phyloP scores from a whole-genome alignment of 208 protist species.

The Angomonas desouzai region DNA sequence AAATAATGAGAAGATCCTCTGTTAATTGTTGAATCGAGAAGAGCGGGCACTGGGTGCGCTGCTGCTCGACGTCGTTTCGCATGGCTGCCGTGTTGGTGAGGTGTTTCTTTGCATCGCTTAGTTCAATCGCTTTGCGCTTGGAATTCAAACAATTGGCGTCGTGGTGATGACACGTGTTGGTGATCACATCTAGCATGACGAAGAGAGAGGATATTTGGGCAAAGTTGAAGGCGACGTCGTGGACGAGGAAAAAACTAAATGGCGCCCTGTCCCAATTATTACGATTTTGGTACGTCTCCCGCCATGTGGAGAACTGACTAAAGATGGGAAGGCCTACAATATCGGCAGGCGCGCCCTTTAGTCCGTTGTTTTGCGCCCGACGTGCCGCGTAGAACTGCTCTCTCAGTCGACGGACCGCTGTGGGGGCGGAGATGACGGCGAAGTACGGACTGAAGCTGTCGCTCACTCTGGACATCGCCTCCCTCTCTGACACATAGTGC shows the following conservation, averaged over 20 bases:
- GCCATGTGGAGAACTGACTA: conserved; percentile 82
- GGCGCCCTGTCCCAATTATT: conserved; percentile 56
- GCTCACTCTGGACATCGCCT: conserved; percentile 46
- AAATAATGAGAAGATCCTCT: conserved; percentile 73
- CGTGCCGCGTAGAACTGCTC: conserved; percentile 32
- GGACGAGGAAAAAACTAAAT: conserved; percentile 80
- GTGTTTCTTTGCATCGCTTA: conserved; percentile 22
- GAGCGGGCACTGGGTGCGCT: conserved; percentile 48
- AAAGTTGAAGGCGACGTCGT: conserved; percentile 81
- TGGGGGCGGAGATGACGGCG: conserved; percentile 59
- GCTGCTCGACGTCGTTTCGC: conserved; percentile 20
- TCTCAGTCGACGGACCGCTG: conserved; percentile 31
- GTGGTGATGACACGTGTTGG: conserved; percentile 46
- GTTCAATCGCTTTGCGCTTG: conserved; percentile 19
- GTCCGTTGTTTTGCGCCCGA: conserved; percentile 22
- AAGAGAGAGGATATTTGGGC: conserved; percentile 74
- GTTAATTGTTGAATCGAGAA: conserved; percentile 66
- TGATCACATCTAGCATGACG: conserved; percentile 60
- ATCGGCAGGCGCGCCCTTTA: conserved; percentile 23
- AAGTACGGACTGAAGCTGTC: conserved; percentile 84
- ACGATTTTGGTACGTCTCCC: conserved; percentile 77
- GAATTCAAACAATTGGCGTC: conserved; percentile 33
- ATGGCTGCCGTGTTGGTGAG: conserved; percentile 16
- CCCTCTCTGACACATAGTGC: conserved; percentile 25
- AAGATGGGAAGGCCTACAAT: conserved; percentile 70